phyloP scores from a whole-genome alignment of 2,329 filamentous ascomycete species.

The Atkinsonella hypoxylon region DNA sequence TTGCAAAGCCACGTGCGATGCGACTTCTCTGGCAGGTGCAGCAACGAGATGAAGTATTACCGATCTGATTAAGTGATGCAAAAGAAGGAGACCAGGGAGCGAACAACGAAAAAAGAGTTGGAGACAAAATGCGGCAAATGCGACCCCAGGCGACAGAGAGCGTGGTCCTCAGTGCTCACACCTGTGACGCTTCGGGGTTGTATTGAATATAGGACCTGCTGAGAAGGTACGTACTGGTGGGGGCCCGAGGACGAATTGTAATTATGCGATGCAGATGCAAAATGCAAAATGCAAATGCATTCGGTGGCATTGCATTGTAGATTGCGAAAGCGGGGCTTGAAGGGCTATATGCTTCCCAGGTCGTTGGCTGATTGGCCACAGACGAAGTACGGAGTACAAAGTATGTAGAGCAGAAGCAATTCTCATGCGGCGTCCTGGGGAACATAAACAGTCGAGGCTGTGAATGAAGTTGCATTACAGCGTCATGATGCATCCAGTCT shows the following conservation, averaged over 20 bases:
- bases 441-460: background rate
- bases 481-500: background rate
- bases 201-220: background rate
- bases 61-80: background rate
- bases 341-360: no score
- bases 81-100: background rate
- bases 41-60: background rate
- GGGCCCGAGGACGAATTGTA: no score
- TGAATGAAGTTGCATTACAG: background rate
- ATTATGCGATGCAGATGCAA: no score
- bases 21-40: background rate
- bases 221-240: no score
- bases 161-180: no score
- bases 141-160: background rate
- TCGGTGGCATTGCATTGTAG: no score
- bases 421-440: conserved; percentile 1
- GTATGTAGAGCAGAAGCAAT: background rate
- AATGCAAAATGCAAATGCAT: no score
- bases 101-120: background rate
- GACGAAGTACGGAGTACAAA: no score
- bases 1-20: background rate
- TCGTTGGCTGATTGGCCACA: no score
- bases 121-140: background rate
- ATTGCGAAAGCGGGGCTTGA: no score
- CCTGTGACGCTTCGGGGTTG: no score